Evolutionary conservation across 2,329 filamentous ascomycete genomes (phyloP).

Genomic region (Dissoconium aciculare): DNA sequence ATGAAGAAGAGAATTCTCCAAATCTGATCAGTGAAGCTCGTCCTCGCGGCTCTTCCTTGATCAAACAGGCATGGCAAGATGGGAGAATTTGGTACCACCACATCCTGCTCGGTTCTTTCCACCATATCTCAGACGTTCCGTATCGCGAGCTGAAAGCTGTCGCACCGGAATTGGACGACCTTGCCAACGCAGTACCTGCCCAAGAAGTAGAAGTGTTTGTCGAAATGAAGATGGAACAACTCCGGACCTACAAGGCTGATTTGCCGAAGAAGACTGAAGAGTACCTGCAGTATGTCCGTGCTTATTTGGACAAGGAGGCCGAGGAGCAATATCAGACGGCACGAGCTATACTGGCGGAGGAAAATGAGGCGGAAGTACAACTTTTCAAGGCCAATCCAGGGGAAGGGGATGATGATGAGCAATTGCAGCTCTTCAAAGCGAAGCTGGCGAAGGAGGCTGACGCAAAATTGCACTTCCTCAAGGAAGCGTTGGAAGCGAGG

Average conservation of each 20-base stretch:
- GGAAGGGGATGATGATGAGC: too few relatives aligned
- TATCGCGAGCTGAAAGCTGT: constrained; percentile 2
- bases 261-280: background rate
- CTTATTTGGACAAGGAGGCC: too few relatives aligned
- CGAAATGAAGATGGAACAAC: background rate
- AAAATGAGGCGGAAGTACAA: too few relatives aligned
- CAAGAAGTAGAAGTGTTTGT: constrained; percentile 1
- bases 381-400: too few relatives aligned
- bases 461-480: too few relatives aligned
- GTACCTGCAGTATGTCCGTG: too few relatives aligned
- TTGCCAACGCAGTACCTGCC: constrained; percentile 4
- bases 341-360: too few relatives aligned
- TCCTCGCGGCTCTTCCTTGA: constrained; percentile 3
- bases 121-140: constrained; percentile 2
- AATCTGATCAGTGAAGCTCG: background rate
- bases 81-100: constrained; percentile 5
- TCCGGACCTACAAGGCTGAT: constrained; percentile 1
- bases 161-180: constrained; percentile 2
- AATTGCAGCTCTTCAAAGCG: too few relatives aligned
- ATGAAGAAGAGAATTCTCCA: background rate
- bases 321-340: too few relatives aligned
- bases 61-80: constrained; percentile 1
- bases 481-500: too few relatives aligned
- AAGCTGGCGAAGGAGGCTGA: too few relatives aligned
- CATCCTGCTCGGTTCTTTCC: constrained; percentile 4